These are phyloP conservation scores for Aspergillus pseudoterreus DNA, from an alignment of 2,329 filamentous ascomycete genomes.

Conservation along the genomic window DNA sequence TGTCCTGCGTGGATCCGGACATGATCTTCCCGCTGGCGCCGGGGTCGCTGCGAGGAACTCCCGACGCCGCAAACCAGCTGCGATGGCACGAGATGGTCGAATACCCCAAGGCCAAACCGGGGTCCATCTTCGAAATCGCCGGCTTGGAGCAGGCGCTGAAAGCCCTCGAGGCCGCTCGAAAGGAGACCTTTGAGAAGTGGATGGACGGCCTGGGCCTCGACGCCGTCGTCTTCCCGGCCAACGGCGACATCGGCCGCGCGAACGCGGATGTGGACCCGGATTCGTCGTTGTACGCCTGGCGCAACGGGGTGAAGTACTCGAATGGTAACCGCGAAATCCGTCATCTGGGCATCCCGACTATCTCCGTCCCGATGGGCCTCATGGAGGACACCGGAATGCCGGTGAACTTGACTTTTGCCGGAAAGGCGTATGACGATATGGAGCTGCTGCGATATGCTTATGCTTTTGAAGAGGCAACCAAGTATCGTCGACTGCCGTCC, in stretches of 20 bases:
- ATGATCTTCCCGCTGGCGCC: constrained; percentile 36
- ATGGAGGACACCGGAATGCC: constrained; percentile 49
- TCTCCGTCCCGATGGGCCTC: constrained; percentile 53
- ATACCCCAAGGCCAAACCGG: constrained; percentile 22
- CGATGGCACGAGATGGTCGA: constrained; percentile 26
- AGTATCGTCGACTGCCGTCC: constrained; percentile 16
- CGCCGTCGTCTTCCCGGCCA: constrained; percentile 48
- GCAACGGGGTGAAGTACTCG: constrained; percentile 52
- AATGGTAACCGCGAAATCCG: constrained; percentile 53
- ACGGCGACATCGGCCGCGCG: constrained; percentile 49
- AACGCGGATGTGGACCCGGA: constrained; percentile 42
- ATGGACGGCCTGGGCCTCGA: constrained; percentile 44
- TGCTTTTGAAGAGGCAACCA: constrained; percentile 22
- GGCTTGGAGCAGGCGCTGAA: constrained; percentile 41
- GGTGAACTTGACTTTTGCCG: constrained; percentile 51
- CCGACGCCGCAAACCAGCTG: constrained; percentile 21
- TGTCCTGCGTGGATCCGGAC: constrained; percentile 39
- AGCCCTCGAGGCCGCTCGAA: constrained; percentile 48
- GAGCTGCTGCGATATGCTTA: constrained; percentile 24
- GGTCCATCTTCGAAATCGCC: constrained; percentile 40
- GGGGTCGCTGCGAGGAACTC: constrained; percentile 20
- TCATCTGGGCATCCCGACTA: constrained; percentile 53
- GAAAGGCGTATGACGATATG: constrained; percentile 46
- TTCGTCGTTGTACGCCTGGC: constrained; percentile 37
- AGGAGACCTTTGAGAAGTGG: constrained; percentile 51